phyloP scores from a whole-genome alignment of 345 rosid species.

The Moricandia arvensis region DNA sequence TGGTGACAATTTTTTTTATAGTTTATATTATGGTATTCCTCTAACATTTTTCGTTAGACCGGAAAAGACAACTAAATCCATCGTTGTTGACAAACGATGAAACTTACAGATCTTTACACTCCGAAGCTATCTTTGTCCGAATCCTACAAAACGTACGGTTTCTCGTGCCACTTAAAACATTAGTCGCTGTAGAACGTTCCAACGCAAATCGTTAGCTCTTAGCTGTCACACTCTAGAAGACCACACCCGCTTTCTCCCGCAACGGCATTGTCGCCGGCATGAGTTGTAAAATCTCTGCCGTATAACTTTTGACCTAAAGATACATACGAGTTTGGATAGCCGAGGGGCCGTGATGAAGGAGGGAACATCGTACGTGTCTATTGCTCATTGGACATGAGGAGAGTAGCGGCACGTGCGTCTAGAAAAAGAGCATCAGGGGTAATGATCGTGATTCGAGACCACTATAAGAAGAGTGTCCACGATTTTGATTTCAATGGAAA shows the following conservation, averaged over 20 bases:
- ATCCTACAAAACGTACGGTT: slow-evolving; percentile 7
- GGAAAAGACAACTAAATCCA: not conserved
- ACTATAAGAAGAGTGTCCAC: not conserved
- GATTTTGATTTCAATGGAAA: not conserved
- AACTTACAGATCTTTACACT: slow-evolving; percentile 6
- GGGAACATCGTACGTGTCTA: not conserved
- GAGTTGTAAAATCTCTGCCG: not conserved
- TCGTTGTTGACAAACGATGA: not conserved
- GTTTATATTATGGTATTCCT: too few relatives aligned
- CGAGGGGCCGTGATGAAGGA: not conserved
- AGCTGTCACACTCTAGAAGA: slow-evolving; percentile 1
- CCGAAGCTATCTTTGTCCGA: slow-evolving; percentile 11
- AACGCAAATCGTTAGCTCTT: not conserved
- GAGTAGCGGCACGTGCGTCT: not conserved
- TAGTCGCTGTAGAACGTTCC: not conserved
- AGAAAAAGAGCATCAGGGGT: not conserved
- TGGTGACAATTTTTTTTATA: too few relatives aligned
- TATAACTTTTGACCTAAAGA: not conserved
- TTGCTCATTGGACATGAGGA: not conserved
- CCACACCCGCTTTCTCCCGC: not conserved
- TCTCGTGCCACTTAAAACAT: not conserved
- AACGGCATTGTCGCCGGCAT: not conserved
- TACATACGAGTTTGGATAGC: not conserved
- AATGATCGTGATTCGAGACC: not conserved
- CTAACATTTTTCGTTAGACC: not conserved